These are phyloP conservation scores for Wallacemonas sp. DNA, from an alignment of 208 protist species.

Conservation along the genomic window DNA sequence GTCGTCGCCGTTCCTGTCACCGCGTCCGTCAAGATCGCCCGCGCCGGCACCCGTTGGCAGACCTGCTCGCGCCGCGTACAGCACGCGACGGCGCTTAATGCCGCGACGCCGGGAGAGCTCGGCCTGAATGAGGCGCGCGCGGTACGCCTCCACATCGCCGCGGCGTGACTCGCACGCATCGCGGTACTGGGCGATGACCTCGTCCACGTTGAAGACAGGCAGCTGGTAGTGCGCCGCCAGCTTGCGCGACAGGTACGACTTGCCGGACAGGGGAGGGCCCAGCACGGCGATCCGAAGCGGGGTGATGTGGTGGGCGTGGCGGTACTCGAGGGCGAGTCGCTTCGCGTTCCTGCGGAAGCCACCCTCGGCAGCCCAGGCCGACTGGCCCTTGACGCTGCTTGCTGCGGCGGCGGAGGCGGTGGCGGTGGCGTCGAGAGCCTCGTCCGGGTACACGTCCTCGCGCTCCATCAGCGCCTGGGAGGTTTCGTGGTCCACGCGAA, in stretches of 20 bases:
- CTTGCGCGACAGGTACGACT: slow-evolving; percentile 60
- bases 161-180: slow-evolving; percentile 35
- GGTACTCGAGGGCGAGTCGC: slow-evolving; percentile 80
- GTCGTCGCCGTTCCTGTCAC: neutral
- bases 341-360: slow-evolving; percentile 75
- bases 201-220: slow-evolving; percentile 56
- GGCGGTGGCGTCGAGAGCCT: slow-evolving; percentile 21
- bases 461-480: slow-evolving; percentile 71
- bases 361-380: slow-evolving; percentile 71
- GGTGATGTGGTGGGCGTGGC: slow-evolving; percentile 51
- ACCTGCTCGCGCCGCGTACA: slow-evolving; percentile 20
- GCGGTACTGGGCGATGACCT: slow-evolving; percentile 75
- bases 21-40: neutral
- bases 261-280: slow-evolving; percentile 90
- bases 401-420: neutral
- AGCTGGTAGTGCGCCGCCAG: slow-evolving; percentile 83
- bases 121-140: slow-evolving; percentile 23
- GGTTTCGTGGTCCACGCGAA: slow-evolving; percentile 76
- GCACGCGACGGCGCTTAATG: slow-evolving; percentile 62
- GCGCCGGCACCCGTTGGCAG: slow-evolving; percentile 21
- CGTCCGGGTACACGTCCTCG: slow-evolving; percentile 40
- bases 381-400: slow-evolving; percentile 6
- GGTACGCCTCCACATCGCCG: slow-evolving; percentile 26
- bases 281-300: slow-evolving; percentile 85
- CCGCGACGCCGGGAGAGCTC: slow-evolving; percentile 51